A percentile compares a stretch with the other conserved stretches of the same genome.
phyloP scores from a whole-genome alignment of 2,329 filamentous ascomycete species.

The Penicillium sclerotiorum region DNA sequence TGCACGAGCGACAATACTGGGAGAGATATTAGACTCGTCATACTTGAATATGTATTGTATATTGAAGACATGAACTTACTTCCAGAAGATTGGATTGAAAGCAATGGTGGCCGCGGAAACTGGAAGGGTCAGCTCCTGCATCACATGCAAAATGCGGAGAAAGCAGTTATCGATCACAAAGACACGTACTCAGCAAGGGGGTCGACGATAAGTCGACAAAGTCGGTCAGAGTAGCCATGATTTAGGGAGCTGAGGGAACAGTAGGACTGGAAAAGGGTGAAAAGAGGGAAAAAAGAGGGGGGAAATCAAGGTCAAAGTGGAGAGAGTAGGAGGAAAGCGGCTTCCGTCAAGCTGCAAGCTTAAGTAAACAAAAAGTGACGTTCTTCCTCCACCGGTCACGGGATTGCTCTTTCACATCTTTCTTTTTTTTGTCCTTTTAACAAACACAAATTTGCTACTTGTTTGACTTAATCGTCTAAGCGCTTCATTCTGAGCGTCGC shows the following conservation, averaged over 20 bases:
- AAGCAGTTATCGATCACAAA: background rate
- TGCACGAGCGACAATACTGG: constrained; percentile 78
- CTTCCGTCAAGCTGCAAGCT: constrained; percentile 8
- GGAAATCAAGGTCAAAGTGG: constrained; percentile 5
- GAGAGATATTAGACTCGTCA: no score
- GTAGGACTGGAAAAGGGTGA: background rate
- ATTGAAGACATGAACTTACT: no score
- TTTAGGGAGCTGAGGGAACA: background rate
- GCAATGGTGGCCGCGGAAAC: constrained; percentile 80
- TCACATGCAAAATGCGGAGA: constrained; percentile 33
- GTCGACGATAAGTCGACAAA: constrained; percentile 67
- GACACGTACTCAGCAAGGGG: constrained; percentile 64
- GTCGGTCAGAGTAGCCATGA: constrained; percentile 40
- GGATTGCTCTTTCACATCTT: constrained; percentile 13
- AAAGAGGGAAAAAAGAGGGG: constrained; percentile 9
- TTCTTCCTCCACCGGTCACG: constrained; percentile 22
- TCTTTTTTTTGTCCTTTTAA: background rate
- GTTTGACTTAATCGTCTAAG: no score
- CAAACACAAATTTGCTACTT: no score
- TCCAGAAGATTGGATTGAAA: constrained; percentile 99
- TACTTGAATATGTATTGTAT: no score
- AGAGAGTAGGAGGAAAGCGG: background rate
- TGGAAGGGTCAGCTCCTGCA: constrained; percentile 43
- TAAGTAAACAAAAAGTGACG: constrained; percentile 33
- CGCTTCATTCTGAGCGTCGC: no score